Evolutionary conservation across 495 filamentous ascomycete genomes (phyloP), one percentile per base, ranked within the genome.

Genomic region (Pyronema omphalodes): DNA sequence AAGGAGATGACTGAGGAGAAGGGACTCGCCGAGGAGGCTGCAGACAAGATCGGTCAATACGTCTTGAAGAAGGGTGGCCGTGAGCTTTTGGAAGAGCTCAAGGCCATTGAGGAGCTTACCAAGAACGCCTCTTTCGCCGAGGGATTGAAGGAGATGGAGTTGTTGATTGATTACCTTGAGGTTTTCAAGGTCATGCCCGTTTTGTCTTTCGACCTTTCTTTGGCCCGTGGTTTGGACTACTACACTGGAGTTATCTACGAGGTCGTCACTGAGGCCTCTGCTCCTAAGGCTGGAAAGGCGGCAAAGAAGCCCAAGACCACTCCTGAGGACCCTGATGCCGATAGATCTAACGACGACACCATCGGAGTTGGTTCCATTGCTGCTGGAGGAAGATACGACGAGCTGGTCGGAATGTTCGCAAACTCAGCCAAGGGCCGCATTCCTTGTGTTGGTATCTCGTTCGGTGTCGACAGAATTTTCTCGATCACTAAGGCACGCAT

Each of bases 161-260:
- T 86, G 9, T 74, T 96, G 33, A 84, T 89, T 66, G 73, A 74
- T 39, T 94, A 94, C 68, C 73, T 94, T 2, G 78, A 88, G 41
- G 78, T 80, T 2, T 88, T 86, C 63, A 71, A 74, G 19, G 78
- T 83, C 15, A 69, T 81, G 35, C 78, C 84, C 51, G 76, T 63
- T 7, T 52, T 71, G n/a, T 70, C 67, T 17, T 70, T 71, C 34
- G 68, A 71, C 56, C 59, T 71, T 5, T 71, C 68, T 9, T 68
- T 71, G 35, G 63, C 63, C 11, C 63, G 63, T 37, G 63, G 63
- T n/a, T 74, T 95, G 35, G 88, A 94, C 66, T 95, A 95, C 69
- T 94, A 95, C 69, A 94, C 89, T 2, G 86, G 87, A 44, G 73
- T 94, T 48, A 95, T 96, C 67, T 95, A 83, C 71, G 89, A 95